A percentile compares a stretch with the other conserved stretches of the same genome.
Conservation (phyloP, 2,329 filamentous ascomycete species). For the Lecanicillium sp. region DNA sequence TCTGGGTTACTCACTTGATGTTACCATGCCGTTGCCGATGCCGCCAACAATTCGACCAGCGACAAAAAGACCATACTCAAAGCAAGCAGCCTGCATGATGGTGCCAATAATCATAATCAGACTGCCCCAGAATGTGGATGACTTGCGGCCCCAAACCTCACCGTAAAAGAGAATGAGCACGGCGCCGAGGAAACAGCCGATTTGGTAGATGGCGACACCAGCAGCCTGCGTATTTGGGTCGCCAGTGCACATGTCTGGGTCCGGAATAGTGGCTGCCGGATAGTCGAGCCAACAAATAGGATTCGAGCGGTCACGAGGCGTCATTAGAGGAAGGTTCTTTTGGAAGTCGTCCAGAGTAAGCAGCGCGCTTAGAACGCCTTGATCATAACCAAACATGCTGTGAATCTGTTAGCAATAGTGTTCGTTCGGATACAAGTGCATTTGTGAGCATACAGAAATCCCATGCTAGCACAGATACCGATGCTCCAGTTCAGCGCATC, state of each 20-base stretch:
- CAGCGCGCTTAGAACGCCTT: slow-evolving; percentile 20
- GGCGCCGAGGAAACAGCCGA: slow-evolving; percentile 21
- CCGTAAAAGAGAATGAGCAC: slow-evolving; percentile 21
- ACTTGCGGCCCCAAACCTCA: slow-evolving; percentile 22
- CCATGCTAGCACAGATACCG: slow-evolving; percentile 5
- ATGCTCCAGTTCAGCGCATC: slow-evolving; percentile 3
- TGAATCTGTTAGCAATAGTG: too few species aligned
- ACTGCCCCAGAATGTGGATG: slow-evolving; percentile 23
- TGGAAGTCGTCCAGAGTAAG: slow-evolving; percentile 20
- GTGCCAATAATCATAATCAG: slow-evolving; percentile 22
- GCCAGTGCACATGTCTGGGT: slow-evolving; percentile 16
- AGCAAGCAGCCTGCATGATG: slow-evolving; percentile 17
- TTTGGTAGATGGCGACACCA: slow-evolving; percentile 19
- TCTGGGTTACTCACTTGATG: slow-evolving; percentile 12
- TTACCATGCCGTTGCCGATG: slow-evolving; percentile 21
- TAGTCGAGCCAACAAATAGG: slow-evolving; percentile 17
- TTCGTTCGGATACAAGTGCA: too few species aligned
- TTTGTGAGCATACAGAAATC: background rate
- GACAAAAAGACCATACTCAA: slow-evolving; percentile 17
- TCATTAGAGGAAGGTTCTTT: slow-evolving; percentile 17
- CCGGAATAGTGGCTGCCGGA: slow-evolving; percentile 8
- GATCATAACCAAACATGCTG: slow-evolving; percentile 17
- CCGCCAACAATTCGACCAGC: slow-evolving; percentile 18
- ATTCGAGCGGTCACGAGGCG: slow-evolving; percentile 17
- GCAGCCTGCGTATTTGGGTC: slow-evolving; percentile 20